These are phyloP conservation scores for Aspergillus hancockii DNA, from an alignment of 495 filamentous ascomycete species.

Conservation along the genomic window DNA sequence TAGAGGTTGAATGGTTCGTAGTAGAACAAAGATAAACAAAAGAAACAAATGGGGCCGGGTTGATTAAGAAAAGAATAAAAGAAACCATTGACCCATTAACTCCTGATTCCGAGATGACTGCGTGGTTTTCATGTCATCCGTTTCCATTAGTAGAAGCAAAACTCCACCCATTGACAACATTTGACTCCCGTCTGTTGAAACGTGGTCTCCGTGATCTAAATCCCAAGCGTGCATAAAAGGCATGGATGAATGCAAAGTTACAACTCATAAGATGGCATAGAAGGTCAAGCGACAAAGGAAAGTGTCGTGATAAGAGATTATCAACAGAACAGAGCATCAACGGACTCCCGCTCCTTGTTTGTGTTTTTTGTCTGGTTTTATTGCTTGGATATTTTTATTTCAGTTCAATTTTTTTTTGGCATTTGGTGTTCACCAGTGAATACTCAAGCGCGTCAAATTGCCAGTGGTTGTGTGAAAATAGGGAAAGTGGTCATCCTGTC, in stretches of 20 bases:
- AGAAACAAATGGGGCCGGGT: slow-evolving; percentile 18
- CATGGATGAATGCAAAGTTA: slow-evolving; percentile 15
- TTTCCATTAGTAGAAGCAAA: slow-evolving; percentile 14
- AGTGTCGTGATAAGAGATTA: slow-evolving; percentile 9
- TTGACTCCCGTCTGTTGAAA: slow-evolving; percentile 21
- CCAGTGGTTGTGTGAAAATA: background rate
- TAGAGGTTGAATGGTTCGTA: slow-evolving; percentile 25
- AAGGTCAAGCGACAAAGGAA: slow-evolving; percentile 21
- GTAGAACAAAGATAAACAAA: slow-evolving; percentile 20
- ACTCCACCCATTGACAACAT: slow-evolving; percentile 25
- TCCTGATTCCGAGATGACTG: slow-evolving; percentile 8
- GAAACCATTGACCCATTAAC: slow-evolving; percentile 7
- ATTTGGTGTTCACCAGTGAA: background rate
- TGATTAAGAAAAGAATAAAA: slow-evolving; percentile 15
- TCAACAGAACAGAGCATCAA: background rate
- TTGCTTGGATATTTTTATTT: background rate
- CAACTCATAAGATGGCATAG: slow-evolving; percentile 16
- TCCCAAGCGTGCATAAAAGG: slow-evolving; percentile 21
- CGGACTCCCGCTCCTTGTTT: background rate
- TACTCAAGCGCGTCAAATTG: background rate
- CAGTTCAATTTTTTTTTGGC: slow-evolving; percentile 5
- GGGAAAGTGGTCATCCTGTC: slow-evolving; percentile 3
- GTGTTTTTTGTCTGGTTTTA: background rate
- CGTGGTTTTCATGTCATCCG: slow-evolving; percentile 17
- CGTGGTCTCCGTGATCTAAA: slow-evolving; percentile 13